Conservation (phyloP, 1,284 basidiomycete species). For the Ceratobasidium sp. region DNA sequence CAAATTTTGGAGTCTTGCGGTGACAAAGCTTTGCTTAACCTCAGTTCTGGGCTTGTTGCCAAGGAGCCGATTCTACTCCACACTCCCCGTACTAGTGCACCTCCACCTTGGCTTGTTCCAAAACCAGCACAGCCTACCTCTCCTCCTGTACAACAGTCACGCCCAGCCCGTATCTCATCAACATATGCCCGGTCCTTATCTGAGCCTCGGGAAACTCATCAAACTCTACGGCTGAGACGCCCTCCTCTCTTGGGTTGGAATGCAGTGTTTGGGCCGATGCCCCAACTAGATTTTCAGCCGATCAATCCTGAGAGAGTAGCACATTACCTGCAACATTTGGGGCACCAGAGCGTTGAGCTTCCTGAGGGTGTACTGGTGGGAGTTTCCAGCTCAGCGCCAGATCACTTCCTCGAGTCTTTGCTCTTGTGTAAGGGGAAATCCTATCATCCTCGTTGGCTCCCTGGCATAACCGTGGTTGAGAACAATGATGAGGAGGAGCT, state of each 20-base stretch:
- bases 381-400: not conserved
- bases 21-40: not conserved
- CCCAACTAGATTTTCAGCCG: not conserved
- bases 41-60: not conserved
- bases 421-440: not conserved
- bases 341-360: not conserved
- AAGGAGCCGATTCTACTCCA: not conserved
- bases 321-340: not conserved
- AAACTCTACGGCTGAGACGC: too few relatives aligned
- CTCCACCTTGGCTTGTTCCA: slow-evolving; percentile 2
- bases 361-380: not conserved
- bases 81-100: not conserved
- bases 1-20: not conserved
- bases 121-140: too few relatives aligned
- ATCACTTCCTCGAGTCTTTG: not conserved
- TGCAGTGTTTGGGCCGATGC: not conserved
- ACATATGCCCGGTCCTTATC: not conserved
- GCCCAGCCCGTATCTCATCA: too few relatives aligned
- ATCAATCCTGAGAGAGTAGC: not conserved
- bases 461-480: not conserved
- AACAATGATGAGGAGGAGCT: not conserved
- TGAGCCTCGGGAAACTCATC: not conserved
- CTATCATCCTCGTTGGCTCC: not conserved
- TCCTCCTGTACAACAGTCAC: too few relatives aligned
- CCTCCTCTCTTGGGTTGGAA: not conserved